These are phyloP conservation scores for Xylariaceae sp. DNA, from an alignment of 2,329 filamentous ascomycete genomes.

Conservation along the genomic window DNA sequence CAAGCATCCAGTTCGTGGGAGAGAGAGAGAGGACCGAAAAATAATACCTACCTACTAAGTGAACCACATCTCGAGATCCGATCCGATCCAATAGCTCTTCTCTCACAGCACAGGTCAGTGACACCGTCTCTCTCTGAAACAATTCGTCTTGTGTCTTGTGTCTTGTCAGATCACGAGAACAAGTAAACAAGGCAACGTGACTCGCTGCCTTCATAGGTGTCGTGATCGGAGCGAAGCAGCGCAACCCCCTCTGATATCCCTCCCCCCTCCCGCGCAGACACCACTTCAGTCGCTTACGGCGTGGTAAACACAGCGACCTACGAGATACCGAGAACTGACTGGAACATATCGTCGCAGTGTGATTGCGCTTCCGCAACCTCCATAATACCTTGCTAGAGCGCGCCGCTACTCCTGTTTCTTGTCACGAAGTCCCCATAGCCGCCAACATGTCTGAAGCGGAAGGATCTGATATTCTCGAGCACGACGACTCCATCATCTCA, in stretches of 20 bases:
- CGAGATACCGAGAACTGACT: constrained; percentile 16
- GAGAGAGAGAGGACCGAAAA: neutral
- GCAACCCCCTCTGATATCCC: neutral
- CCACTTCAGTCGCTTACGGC: constrained; percentile 10
- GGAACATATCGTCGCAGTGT: constrained; percentile 9
- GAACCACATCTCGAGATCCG: neutral
- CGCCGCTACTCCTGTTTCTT: neutral
- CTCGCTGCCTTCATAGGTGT: constrained; percentile 23
- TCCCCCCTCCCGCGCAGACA: constrained; percentile 1
- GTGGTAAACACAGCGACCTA: constrained; percentile 4
- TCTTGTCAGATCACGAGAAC: constrained; percentile 17
- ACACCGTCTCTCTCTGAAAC: constrained; percentile 18
- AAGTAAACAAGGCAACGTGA: constrained; percentile 21
- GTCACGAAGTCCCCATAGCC: constrained; percentile 3
- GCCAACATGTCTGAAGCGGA: constrained; percentile 44
- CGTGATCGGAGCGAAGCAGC: constrained; percentile 23
- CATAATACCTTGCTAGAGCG: constrained; percentile 8
- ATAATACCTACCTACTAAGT: neutral
- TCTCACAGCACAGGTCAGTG: constrained; percentile 27
- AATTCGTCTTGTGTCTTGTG: neutral
- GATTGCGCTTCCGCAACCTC: constrained; percentile 7
- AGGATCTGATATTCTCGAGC: constrained; percentile 41
- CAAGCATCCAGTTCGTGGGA: neutral
- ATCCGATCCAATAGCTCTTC: neutral
- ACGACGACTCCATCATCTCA: constrained; percentile 38